Evolutionary conservation across 495 filamentous ascomycete species (phyloP), one percentile per base, ranked within the genome.

Genomic region (Trichodelitschia bisporula): DNA sequence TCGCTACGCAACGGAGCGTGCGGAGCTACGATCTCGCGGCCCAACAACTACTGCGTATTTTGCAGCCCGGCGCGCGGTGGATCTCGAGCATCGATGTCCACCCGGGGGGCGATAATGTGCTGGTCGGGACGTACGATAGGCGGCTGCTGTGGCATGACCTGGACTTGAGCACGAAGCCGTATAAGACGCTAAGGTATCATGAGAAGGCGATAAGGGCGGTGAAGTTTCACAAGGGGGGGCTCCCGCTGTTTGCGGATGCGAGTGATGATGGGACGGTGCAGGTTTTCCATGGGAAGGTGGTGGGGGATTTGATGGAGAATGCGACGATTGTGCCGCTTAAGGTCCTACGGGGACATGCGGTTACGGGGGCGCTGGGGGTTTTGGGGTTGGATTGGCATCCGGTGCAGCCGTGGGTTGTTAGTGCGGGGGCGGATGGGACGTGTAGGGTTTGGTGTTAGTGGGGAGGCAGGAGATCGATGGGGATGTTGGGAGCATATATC

Each of bases 61-160:
- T 95, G 29, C 77, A 84, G 43, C 86, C 86, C 4, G 86, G 86
- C 40, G 78, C 82, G 0, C 69, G 79, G 39, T 93, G 84, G 83
- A 92, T 97, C 41, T 83, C 76, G 0, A 77, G 71, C 14, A 76
- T 95, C 42, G 78, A 89, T 43, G 69, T 97, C 29, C 86, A 97
- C 53, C 77, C 84, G 2, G 71, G 71, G 6, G 84, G 86, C 25
- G 79, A 92, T 50, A 91, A 97, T 51, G 49, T 97, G 36, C 77
- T 95, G 35, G 75, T 90, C 15, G 79, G 80, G 17, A 77, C 78
- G 15, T 95, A 95, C 53, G 86, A 97, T 50, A 73, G 77, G 35
- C 72, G 83, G 29, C 61, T 97, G 3, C 60, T 97, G 30, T 97
- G 89, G 89, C 86, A 95, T 46, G 86, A 97, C 53, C 63, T 97